phyloP scores from a whole-genome alignment of 2,329 filamentous ascomycete genomes.

The Capronia epimyces region DNA sequence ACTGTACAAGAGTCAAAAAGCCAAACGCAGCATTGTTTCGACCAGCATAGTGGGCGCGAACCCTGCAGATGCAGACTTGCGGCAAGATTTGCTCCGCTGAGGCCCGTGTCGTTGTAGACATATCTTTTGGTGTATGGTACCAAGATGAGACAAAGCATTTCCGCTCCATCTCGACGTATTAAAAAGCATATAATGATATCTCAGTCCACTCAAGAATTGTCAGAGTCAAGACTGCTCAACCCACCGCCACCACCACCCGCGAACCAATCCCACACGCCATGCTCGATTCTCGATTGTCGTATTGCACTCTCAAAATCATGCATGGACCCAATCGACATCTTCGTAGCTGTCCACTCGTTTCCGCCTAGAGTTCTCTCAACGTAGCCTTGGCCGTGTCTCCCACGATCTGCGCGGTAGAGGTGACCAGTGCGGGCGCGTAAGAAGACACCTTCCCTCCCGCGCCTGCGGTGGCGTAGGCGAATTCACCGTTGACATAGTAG shows the following conservation, averaged over 20 bases:
- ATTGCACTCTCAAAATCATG: background rate
- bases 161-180: too few relatives aligned
- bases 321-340: too few relatives aligned
- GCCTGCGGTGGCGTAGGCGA: slow-evolving; percentile 33
- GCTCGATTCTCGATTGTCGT: background rate
- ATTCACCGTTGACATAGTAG: slow-evolving; percentile 89
- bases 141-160: too few relatives aligned
- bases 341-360: background rate
- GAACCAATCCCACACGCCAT: background rate
- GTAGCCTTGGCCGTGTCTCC: slow-evolving; percentile 6
- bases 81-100: too few relatives aligned
- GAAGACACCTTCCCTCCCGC: slow-evolving; percentile 3
- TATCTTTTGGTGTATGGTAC: too few relatives aligned
- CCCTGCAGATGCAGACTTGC: too few relatives aligned
- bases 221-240: background rate
- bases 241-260: background rate
- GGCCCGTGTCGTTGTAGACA: too few relatives aligned
- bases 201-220: too few relatives aligned
- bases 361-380: slow-evolving; percentile 17
- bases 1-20: background rate
- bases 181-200: too few relatives aligned
- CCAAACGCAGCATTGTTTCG: too few relatives aligned
- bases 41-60: too few relatives aligned
- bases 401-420: background rate
- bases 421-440: slow-evolving; percentile 1